These are phyloP conservation scores for Volvox africanus DNA, from an alignment of 139 green algal genomes.

Conservation along the genomic window DNA sequence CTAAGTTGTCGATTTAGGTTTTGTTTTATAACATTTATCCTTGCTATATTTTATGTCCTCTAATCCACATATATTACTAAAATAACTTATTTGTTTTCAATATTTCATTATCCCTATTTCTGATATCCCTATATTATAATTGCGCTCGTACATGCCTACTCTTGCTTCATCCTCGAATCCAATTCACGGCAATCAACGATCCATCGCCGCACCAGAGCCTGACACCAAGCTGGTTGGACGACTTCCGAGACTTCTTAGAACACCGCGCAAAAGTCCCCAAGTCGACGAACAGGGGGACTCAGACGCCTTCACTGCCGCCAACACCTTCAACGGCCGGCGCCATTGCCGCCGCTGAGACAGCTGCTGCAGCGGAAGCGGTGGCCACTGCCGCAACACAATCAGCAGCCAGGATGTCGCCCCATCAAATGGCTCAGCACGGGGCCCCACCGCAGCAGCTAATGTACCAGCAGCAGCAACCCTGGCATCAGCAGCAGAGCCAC, in stretches of 20 bases:
- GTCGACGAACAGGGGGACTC: not conserved
- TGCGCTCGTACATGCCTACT: no score
- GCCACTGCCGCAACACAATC: not conserved
- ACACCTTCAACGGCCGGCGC: not conserved
- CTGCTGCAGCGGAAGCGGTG: not conserved
- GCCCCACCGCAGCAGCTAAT: not conserved
- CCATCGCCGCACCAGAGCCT: not conserved
- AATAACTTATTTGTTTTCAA: no score
- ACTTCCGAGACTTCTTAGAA: conserved; percentile 31
- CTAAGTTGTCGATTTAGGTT: no score
- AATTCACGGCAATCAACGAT: no score
- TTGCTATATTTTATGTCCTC: no score
- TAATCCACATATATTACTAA: no score
- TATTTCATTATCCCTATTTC: no score
- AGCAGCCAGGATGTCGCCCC: not conserved
- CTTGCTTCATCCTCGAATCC: no score
- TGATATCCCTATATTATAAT: no score
- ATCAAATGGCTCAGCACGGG: not conserved
- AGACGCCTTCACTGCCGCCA: conserved; percentile 1
- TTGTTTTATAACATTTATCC: no score
- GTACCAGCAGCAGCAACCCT: not conserved
- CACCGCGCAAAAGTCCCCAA: not conserved
- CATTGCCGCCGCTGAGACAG: not conserved
- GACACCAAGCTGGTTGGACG: conserved; percentile 19
- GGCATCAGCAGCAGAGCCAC: not conserved